phyloP scores from a whole-genome alignment of 169 alveolate species.

The Cryptosporidium sp. region DNA sequence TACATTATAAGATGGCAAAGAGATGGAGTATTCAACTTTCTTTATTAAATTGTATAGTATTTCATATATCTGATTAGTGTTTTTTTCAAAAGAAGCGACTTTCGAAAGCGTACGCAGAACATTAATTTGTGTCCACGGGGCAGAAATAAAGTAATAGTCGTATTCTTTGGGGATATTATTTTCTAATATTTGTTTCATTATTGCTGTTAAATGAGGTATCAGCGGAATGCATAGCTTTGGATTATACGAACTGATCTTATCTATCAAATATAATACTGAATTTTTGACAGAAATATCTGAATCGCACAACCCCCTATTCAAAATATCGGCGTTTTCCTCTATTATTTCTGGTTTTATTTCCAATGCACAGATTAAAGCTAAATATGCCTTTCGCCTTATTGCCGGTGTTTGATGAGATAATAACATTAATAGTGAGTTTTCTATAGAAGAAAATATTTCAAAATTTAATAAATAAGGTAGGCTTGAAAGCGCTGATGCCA shows the following conservation, averaged over 20 bases:
- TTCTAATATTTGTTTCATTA: slow-evolving; percentile 92
- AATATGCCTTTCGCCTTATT: slow-evolving; percentile 92
- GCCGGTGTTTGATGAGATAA: slow-evolving; percentile 89
- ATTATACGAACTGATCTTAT: slow-evolving; percentile 69
- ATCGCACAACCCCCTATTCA: slow-evolving; percentile 92
- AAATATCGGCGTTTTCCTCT: slow-evolving; percentile 82
- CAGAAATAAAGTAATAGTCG: slow-evolving; percentile 95
- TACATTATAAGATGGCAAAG: slow-evolving; percentile 35
- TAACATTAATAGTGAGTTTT: slow-evolving; percentile 86
- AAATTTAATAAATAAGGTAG: slow-evolving; percentile 88
- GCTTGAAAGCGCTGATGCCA: slow-evolving; percentile 89
- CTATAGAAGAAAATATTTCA: slow-evolving; percentile 89
- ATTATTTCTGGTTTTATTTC: slow-evolving; percentile 80
- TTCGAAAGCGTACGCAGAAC: slow-evolving; percentile 79
- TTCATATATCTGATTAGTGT: slow-evolving; percentile 90
- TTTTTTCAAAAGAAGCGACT: slow-evolving; percentile 88
- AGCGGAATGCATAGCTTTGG: slow-evolving; percentile 79
- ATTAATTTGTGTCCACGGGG: slow-evolving; percentile 96
- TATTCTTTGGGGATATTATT: slow-evolving; percentile 92
- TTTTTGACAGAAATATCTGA: slow-evolving; percentile 94
- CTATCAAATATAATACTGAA: slow-evolving; percentile 87
- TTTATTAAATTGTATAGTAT: slow-evolving; percentile 87
- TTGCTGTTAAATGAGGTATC: slow-evolving; percentile 87
- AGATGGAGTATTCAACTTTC: slow-evolving; percentile 87
- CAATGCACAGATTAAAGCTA: slow-evolving; percentile 83